Base-by-base conservation (phyloP, 2,329 filamentous ascomycete species). In the Pseudohalonectria lignicola region DNA sequence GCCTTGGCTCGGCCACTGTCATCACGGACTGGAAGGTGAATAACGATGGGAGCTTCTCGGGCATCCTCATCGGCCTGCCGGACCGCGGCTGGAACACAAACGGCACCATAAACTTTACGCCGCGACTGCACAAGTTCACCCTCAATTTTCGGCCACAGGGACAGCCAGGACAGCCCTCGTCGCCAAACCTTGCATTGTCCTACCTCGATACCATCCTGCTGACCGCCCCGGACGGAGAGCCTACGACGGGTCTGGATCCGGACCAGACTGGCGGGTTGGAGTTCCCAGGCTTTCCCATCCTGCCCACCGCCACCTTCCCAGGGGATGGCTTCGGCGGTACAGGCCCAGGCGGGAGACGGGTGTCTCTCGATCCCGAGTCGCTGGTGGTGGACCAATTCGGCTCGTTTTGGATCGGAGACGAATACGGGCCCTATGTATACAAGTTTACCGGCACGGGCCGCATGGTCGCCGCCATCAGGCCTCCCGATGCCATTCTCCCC, bases 81-180 rank as follows among this genome's bases (percentile, higher is more conserved):
- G 79, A 84, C 50, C 67, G 79, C 42, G 81, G 81, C 28, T 86
- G 81, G 79, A 85, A 86, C 50, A 84, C 79, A 0, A 62, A 83
- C 47, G 80, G 78, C 32, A 84, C 80, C 8, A 46, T 79, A 15
- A 83, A 83, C 53, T 82, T 70, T 53, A 74, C 82, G 45, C 68
- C 71, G 3, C 70, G 81, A 25, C 66, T 86, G 20, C 81, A 86
- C 55, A 79, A 82, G 51, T 78, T 84, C 53, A 53, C 61, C 36
- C 61, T 86, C 34, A 66, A 63, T 1, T 69, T 85, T 48, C 72
- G 66, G 0, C 68, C 74, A 3, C 59, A 65, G 3, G n/a, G n/a
- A n/a, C n/a, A n/a, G n/a, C n/a, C n/a, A n/a, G n/a, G n/a, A n/a
- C 55, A 59, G 1, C 53, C 61, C 12, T 74, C 76, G 3, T 74